Percentiles rank a stretch among this genome's conserved stretches.
phyloP scores from a whole-genome alignment of 257 asterid species.

The Solanum virginianum region DNA sequence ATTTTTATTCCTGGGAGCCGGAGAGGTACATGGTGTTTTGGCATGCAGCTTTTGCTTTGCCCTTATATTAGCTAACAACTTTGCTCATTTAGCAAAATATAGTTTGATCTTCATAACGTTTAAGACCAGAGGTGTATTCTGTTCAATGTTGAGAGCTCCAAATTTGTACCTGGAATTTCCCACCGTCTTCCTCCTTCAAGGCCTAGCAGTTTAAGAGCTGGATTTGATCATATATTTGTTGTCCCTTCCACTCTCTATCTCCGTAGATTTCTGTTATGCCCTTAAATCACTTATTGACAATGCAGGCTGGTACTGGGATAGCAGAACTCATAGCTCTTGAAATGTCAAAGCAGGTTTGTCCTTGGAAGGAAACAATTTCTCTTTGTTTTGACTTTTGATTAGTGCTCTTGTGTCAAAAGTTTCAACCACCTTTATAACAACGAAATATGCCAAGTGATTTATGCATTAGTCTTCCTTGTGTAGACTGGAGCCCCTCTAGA shows the following conservation, averaged over 20 bases:
- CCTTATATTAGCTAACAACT: neutral
- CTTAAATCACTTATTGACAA: constrained; percentile 2
- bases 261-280: neutral
- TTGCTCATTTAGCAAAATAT: neutral
- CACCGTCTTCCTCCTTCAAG: neutral
- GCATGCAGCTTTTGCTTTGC: neutral
- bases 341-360: constrained; percentile 73
- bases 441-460: neutral
- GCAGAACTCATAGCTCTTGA: constrained; percentile 93
- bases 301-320: constrained; percentile 96
- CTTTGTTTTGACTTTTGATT: neutral
- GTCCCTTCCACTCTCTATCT: neutral
- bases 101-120: neutral
- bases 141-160: neutral
- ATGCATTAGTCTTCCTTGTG: neutral
- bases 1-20: constrained; percentile 78
- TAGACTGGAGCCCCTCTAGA: constrained; percentile 78
- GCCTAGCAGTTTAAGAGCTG: neutral
- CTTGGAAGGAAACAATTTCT: neutral
- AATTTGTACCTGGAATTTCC: neutral
- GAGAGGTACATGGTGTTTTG: constrained; percentile 38
- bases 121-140: neutral
- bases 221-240: neutral
- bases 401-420: neutral
- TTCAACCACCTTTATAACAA: neutral